Conservation (phyloP, 345 rosid genomes). For the Eucalyptus paniculata region DNA sequence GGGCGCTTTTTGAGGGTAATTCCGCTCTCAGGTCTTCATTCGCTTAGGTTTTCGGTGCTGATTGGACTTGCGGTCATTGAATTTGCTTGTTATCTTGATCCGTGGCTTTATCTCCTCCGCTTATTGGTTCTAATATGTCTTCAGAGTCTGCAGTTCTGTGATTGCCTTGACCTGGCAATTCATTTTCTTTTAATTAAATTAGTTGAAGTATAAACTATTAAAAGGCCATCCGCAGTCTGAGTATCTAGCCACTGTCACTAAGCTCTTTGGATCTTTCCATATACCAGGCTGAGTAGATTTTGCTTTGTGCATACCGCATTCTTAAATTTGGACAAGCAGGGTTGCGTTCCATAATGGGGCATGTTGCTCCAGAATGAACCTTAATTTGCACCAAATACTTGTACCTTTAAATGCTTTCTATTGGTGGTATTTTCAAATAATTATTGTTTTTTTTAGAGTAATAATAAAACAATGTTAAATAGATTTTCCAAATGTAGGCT, state of each 20-base stretch:
- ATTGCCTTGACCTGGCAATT: background rate
- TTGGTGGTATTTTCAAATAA: background rate
- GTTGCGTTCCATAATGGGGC: background rate
- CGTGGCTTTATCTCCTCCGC: background rate
- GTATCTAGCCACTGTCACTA: background rate
- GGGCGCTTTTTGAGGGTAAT: slow-evolving; percentile 92
- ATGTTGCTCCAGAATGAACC: background rate
- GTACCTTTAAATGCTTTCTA: background rate
- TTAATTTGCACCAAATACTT: background rate
- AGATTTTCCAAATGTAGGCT: background rate
- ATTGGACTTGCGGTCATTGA: background rate
- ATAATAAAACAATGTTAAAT: background rate
- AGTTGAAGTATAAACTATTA: background rate
- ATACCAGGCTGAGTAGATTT: background rate
- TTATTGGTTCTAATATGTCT: background rate
- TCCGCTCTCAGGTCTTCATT: background rate
- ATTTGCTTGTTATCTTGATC: background rate
- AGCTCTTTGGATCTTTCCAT: background rate
- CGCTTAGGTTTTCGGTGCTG: background rate
- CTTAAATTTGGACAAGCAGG: background rate
- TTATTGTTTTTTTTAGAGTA: background rate
- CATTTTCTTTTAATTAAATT: background rate
- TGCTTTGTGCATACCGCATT: background rate
- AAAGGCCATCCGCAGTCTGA: background rate
- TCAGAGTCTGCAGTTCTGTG: background rate